Base-by-base conservation (phyloP, 164 flowering plant species). In the Houttuynia cordata region DNA sequence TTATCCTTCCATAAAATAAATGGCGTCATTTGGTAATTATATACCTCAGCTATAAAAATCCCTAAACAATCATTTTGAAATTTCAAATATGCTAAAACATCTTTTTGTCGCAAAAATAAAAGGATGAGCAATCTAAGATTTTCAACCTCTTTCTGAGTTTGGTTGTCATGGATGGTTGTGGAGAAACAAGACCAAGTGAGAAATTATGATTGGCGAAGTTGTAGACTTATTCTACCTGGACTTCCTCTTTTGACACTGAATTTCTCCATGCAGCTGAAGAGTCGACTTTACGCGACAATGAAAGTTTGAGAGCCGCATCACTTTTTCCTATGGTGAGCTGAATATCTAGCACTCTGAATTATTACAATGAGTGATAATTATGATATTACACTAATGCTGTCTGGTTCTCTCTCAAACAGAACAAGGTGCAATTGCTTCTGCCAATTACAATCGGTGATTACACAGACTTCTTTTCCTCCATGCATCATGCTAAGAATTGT, bases 401-500 rank as follows among this genome's bases (percentile, higher is more conserved):
- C 54, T 62, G 24, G 34, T 20, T 59, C 24, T 58, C 72, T 56
- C 24, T 57, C 45, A 1, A 57, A 39, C 68, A 90, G 99, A 61
- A 60, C 71, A 73, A 81, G 68, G 96, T 84, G 45, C 74, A 88
- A 68, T 76, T 90, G 95, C 78, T 91, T 69, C 74, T 94, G 58
- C 99, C 99, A 21, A 61, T 72, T 65, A 79, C 68, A 6, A 80
- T 94, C 41, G 96, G 96, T 56, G 96, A 94, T 67, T 94, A 91
- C 69, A 85, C 97, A 1, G 97, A 94, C 65, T 94, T 94, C 78
- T 91, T 85, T 73, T 80, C 88, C 20, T 91, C 96, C 59, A 74
- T 81, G 83, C 83, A 91, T 70, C 99, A 94, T 71, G 96, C 97
- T 10, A 88, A 75, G 79, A 94, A 91, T 56, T 91, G 97, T 74